Conservation (phyloP, 352 stramenopile genomes). For the Pythium vanterpoolii region DNA sequence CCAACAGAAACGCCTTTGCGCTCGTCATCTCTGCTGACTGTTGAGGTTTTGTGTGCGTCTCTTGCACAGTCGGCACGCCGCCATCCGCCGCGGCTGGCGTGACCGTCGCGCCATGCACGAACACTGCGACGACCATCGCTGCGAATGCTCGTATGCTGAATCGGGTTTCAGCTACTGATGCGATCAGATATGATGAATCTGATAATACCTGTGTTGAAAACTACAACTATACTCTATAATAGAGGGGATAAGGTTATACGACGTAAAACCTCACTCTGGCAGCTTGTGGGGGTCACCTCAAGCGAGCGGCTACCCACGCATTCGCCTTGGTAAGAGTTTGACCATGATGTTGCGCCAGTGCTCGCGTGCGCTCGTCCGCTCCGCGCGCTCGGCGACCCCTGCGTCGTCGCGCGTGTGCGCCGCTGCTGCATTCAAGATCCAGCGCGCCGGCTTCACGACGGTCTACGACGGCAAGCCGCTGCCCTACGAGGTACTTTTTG, state of each 20-base stretch:
- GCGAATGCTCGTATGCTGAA: not conserved
- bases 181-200: not conserved
- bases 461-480: slow-evolving; percentile 64
- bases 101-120: slow-evolving; percentile 17
- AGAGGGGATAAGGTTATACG: slow-evolving; percentile 17
- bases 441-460: slow-evolving; percentile 46
- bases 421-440: not conserved
- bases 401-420: slow-evolving; percentile 16
- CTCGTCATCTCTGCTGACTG: slow-evolving; percentile 19
- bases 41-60: not conserved
- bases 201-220: slow-evolving; percentile 4
- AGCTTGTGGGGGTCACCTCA: not conserved
- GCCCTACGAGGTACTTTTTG: slow-evolving; percentile 48
- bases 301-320: slow-evolving; percentile 13
- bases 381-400: slow-evolving; percentile 8
- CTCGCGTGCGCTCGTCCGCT: slow-evolving; percentile 35
- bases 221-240: not conserved
- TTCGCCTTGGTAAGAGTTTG: not conserved
- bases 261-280: slow-evolving; percentile 16
- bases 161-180: not conserved
- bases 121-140: slow-evolving; percentile 11
- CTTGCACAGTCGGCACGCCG: not conserved
- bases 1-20: slow-evolving; percentile 49
- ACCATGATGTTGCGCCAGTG: slow-evolving; percentile 46
- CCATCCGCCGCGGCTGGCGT: not conserved